Percentiles rank a stretch among this genome's conserved stretches.
phyloP scores from a whole-genome alignment of 805 yeast genomes.

The Starmerella sp. region DNA sequence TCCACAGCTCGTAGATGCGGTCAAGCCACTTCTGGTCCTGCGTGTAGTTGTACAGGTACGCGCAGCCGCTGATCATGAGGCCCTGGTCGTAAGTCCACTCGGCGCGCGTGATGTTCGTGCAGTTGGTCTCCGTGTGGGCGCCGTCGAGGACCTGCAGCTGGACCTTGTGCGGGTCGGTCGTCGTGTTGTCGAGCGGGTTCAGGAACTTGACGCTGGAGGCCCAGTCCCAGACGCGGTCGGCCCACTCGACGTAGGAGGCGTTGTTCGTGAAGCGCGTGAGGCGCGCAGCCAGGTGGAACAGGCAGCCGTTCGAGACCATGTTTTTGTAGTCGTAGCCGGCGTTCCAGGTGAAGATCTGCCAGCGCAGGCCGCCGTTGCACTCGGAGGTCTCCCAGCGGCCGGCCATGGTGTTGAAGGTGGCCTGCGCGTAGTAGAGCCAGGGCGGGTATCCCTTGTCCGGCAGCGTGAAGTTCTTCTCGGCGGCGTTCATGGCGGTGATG shows the following conservation, averaged over 20 bases:
- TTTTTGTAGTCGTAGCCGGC: conserved; percentile 90
- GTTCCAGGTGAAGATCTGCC: conserved; percentile 96
- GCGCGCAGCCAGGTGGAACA: conserved; percentile 79
- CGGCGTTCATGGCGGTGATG: conserved; percentile 80
- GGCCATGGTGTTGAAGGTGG: conserved; percentile 84
- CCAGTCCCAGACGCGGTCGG: conserved; percentile 75
- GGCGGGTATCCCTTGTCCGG: conserved; percentile 36
- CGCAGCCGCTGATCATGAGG: conserved; percentile 63
- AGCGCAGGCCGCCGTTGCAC: conserved; percentile 85
- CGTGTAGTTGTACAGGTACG: conserved; percentile 68
- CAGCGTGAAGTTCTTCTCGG: conserved; percentile 72
- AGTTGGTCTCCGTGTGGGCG: conserved; percentile 38
- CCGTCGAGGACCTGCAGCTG: conserved; percentile 28
- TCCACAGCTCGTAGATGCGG: conserved; percentile 48
- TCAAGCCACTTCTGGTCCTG: conserved; percentile 52
- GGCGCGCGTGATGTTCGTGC: conserved; percentile 44
- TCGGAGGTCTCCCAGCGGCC: conserved; percentile 64
- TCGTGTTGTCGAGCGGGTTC: conserved; percentile 26
- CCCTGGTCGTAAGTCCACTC: conserved; percentile 90
- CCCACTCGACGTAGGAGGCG: conserved; percentile 61
- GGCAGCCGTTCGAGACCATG: conserved; percentile 79
- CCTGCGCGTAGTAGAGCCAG: conserved; percentile 80
- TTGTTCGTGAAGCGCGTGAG: conserved; percentile 74
- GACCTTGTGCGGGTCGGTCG: conserved; percentile 30
- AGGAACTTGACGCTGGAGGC: conserved; percentile 44